Evolutionary conservation across 2,329 filamentous ascomycete species (phyloP).

Genomic region (Chaetomium sp.): DNA sequence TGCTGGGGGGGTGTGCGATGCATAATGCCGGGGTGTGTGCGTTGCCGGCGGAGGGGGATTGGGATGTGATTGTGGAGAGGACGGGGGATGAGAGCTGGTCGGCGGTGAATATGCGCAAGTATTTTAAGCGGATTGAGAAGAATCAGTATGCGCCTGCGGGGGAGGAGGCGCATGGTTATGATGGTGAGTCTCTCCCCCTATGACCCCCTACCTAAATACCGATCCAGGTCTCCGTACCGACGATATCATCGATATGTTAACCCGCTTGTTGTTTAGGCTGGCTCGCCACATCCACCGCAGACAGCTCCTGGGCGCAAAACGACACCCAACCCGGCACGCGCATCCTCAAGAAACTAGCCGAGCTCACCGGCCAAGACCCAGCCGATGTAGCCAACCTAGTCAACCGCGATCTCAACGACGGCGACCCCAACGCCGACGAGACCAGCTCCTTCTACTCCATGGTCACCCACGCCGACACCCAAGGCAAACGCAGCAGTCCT

Average conservation of each 20-base stretch:
- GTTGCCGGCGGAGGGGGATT: slow-evolving; percentile 54
- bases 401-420: slow-evolving; percentile 26
- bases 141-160: slow-evolving; percentile 44
- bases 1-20: slow-evolving; percentile 45
- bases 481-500: slow-evolving; percentile 35
- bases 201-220: neutral
- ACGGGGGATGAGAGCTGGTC: slow-evolving; percentile 57
- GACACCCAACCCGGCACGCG: slow-evolving; percentile 15
- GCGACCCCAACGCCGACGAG: slow-evolving; percentile 24
- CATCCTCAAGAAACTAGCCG: slow-evolving; percentile 21
- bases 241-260: too few species aligned
- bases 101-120: slow-evolving; percentile 52
- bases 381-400: slow-evolving; percentile 25
- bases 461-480: slow-evolving; percentile 22
- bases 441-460: slow-evolving; percentile 28
- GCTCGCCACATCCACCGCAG: slow-evolving; percentile 19
- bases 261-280: slow-evolving; percentile 21
- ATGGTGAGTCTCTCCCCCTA: slow-evolving; percentile 27
- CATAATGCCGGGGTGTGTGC: slow-evolving; percentile 57
- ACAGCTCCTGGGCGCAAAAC: slow-evolving; percentile 22
- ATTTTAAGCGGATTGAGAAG: slow-evolving; percentile 51
- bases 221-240: too few species aligned
- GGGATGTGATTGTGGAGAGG: slow-evolving; percentile 46
- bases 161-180: slow-evolving; percentile 45
- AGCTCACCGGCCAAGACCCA: slow-evolving; percentile 28